Evolutionary conservation across 108 stramenopile species (phyloP).

Genomic region (Fistulifera pelliculosa): DNA sequence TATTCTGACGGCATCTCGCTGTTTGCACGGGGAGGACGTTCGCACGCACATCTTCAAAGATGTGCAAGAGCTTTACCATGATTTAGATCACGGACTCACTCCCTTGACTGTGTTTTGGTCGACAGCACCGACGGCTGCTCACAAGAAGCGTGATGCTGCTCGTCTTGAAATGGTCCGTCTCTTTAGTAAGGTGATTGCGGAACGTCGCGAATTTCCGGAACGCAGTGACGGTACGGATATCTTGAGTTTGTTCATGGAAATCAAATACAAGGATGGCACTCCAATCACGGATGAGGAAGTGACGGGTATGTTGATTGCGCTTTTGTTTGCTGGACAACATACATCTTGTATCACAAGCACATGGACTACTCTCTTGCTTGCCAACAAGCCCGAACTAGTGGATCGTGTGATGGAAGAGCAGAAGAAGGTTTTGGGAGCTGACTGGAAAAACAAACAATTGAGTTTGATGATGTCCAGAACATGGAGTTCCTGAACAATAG

Average conservation of each 20-base stretch:
- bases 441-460: conserved; percentile 22
- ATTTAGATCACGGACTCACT: conserved; percentile 96
- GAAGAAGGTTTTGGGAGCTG: conserved; percentile 28
- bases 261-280: conserved; percentile 95
- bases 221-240: conserved; percentile 90
- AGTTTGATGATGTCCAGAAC: conserved; percentile 70
- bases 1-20: conserved; percentile 93
- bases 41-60: conserved; percentile 93
- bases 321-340: conserved; percentile 99
- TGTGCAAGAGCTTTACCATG: conserved; percentile 89
- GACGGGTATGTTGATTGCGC: conserved; percentile 93
- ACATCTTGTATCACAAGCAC: conserved; percentile 95
- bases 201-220: conserved; percentile 71
- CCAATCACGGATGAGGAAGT: conserved; percentile 89
- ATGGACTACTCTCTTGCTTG: conserved; percentile 88
- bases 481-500: conserved; percentile 90
- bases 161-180: conserved; percentile 89
- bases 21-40: conserved; percentile 97
- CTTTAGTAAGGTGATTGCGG: conserved; percentile 86
- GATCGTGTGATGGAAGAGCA: conserved; percentile 85
- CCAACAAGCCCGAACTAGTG: conserved; percentile 71
- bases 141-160: conserved; percentile 72
- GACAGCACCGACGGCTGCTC: conserved; percentile 85
- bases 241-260: conserved; percentile 92
- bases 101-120: conserved; percentile 97